Percentiles rank a stretch among this genome's conserved stretches.
phyloP scores from a whole-genome alignment of 129 eudicot genomes.

The Helianthus tuberosus region DNA sequence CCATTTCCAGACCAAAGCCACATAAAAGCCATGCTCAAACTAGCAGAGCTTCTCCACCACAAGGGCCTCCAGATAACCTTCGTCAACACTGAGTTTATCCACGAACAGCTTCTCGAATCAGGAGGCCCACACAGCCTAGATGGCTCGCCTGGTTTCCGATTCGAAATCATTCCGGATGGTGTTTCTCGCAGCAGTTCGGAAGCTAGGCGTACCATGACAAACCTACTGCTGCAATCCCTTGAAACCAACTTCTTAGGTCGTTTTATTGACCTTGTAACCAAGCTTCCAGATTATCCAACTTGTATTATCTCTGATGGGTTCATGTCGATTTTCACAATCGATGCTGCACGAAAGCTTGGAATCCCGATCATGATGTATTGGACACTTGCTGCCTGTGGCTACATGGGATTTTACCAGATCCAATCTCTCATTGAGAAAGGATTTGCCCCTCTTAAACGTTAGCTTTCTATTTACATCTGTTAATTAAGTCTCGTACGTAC shows the following conservation, averaged over 20 bases:
- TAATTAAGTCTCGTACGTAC: no score
- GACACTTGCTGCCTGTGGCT: conserved; percentile 33
- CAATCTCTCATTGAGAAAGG: conserved; percentile 15
- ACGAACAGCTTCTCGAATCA: conserved; percentile 56
- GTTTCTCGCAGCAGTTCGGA: conserved; percentile 31
- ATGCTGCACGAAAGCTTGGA: conserved; percentile 25
- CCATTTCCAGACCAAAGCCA: conserved; percentile 27
- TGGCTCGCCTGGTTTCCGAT: conserved; percentile 52
- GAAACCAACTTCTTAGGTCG: conserved; percentile 15
- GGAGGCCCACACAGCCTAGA: conserved; percentile 44
- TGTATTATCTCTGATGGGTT: conserved; percentile 29
- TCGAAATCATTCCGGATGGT: conserved; percentile 58
- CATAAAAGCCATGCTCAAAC: conserved; percentile 29
- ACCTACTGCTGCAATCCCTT: background rate
- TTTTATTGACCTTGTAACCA: conserved; percentile 18
- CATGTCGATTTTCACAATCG: conserved; percentile 27
- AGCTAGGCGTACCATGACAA: background rate
- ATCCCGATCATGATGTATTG: conserved; percentile 29
- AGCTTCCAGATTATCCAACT: conserved; percentile 18
- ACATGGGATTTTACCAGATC: conserved; percentile 29
- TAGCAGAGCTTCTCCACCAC: conserved; percentile 23
- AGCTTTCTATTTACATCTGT: no score
- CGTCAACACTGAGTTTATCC: conserved; percentile 31
- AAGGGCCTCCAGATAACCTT: conserved; percentile 28
- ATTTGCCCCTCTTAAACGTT: conserved; percentile 26